Evolutionary conservation across 2,329 filamentous ascomycete genomes (phyloP), one percentile per base, ranked within the genome.

Genomic region (Acarospora socialis): DNA sequence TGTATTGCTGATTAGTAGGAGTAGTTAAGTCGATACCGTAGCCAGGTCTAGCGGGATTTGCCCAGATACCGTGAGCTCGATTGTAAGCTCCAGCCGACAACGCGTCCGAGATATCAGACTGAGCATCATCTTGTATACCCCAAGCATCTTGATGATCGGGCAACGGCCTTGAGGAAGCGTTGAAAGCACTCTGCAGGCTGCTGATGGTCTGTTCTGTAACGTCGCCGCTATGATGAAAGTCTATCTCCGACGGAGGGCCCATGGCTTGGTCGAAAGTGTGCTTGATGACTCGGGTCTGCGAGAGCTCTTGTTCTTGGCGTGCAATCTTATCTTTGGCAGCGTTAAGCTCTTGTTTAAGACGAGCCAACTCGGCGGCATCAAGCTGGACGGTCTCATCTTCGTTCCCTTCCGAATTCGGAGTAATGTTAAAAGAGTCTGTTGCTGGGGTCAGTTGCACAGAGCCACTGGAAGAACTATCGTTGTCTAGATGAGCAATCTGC

Each of bases 201-300:
- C 55, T 56, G 30, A 68, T 59, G 7, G 62, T 65, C 36, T 65
- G 63, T 40, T 67, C 63, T 5, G 56, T 61, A 16, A 66, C 52
- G 28, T 69, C 63, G 34, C 47, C 51, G 23, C 53, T 59, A 23
- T 51, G 50, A 34, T 51, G 54, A 41, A 65, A 67, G 34, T 68
- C 65, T 22, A 54, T 51, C 40, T 70, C 66, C 18, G 65, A 68
- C 5, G 65, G 58, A 36, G 66, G 57, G 9, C 64, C 64, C 41
- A 71, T 57, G 32, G 62, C 61, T 44, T 74, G 68, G 37, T 74
- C 68, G 42, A 75, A 56, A 13, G 70, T 74, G 43, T 73, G 66
- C 45, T 70, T 69, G 35, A 70, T 68, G 30, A 71, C 64, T 24
- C 68, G 67, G 8, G 63, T 68, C 45, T 73, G 68, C 30, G 68